phyloP scores from a whole-genome alignment of 192 early-diverging fungal genomes.

The Backusella morwellensis region DNA sequence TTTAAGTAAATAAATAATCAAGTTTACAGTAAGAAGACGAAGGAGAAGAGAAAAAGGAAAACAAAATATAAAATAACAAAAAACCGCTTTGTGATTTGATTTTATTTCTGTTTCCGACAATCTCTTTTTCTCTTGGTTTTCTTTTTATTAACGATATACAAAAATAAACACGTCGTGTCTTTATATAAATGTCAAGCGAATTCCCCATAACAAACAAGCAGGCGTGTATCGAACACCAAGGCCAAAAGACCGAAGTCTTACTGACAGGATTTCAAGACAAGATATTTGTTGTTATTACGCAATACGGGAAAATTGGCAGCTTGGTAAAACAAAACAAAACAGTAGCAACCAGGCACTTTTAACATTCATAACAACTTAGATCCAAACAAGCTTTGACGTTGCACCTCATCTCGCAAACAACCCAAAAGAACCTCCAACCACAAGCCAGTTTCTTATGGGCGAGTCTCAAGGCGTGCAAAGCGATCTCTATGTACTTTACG shows the following conservation, averaged over 20 bases:
- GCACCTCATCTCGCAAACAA: slow-evolving; percentile 27
- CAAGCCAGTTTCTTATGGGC: slow-evolving; percentile 46
- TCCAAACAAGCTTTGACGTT: slow-evolving; percentile 44
- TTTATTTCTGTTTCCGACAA: neutral
- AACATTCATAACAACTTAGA: slow-evolving; percentile 20
- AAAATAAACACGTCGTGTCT: neutral
- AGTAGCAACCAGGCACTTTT: neutral
- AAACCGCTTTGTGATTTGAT: neutral
- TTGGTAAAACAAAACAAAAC: slow-evolving; percentile 39
- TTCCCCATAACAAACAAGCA: slow-evolving; percentile 50
- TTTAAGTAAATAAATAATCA: neutral
- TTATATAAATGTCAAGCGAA: slow-evolving; percentile 8
- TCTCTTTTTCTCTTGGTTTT: neutral
- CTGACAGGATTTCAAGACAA: slow-evolving; percentile 49
- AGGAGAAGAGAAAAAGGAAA: neutral
- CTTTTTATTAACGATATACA: neutral
- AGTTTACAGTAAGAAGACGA: neutral
- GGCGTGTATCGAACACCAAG: slow-evolving; percentile 41
- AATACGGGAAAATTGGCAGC: slow-evolving; percentile 55
- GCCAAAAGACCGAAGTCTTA: slow-evolving; percentile 47
- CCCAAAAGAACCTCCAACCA: slow-evolving; percentile 29
- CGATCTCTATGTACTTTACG: slow-evolving; percentile 50
- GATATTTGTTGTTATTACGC: slow-evolving; percentile 51
- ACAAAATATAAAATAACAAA: neutral
- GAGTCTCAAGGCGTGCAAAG: slow-evolving; percentile 36